Conservation (phyloP, 1,139 yeast species). For the Kluyveromyces sp. region DNA sequence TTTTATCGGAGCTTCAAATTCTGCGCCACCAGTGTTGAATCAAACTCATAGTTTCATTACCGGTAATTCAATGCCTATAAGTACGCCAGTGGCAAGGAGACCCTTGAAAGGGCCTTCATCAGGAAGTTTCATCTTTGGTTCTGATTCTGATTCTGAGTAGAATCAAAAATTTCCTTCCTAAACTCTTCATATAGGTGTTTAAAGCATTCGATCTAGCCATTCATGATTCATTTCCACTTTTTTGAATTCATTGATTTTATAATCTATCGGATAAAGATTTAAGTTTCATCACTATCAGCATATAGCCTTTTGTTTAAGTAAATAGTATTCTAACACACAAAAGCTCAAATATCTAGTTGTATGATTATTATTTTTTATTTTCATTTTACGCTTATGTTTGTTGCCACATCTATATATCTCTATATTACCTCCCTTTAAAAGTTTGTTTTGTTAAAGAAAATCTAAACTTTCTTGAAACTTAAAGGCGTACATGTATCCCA, state of each 20-base stretch:
- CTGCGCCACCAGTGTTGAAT: constrained; percentile 3
- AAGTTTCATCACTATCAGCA: neutral
- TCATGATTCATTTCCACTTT: neutral
- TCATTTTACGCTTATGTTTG: too few relatives aligned
- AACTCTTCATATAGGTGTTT: too few relatives aligned
- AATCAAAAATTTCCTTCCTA: neutral
- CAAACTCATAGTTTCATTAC: constrained; percentile 26
- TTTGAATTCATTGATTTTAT: neutral
- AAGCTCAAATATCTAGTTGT: too few relatives aligned
- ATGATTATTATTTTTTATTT: too few relatives aligned
- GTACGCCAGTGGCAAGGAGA: neutral
- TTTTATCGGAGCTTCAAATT: constrained; percentile 11
- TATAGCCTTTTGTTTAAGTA: neutral
- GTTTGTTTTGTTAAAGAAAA: too few relatives aligned
- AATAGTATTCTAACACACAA: neutral
- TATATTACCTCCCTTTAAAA: too few relatives aligned
- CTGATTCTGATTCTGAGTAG: constrained; percentile 29
- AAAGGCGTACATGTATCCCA: too few relatives aligned
- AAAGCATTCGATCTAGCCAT: too few relatives aligned
- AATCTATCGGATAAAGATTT: too few relatives aligned
- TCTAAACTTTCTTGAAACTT: too few relatives aligned
- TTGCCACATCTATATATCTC: too few relatives aligned
- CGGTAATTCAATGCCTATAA: constrained; percentile 12
- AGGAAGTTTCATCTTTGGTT: constrained; percentile 24
- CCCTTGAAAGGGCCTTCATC: constrained; percentile 10